Conservation (phyloP, 78 protist species). For the Chrysochromulina parva region DNA sequence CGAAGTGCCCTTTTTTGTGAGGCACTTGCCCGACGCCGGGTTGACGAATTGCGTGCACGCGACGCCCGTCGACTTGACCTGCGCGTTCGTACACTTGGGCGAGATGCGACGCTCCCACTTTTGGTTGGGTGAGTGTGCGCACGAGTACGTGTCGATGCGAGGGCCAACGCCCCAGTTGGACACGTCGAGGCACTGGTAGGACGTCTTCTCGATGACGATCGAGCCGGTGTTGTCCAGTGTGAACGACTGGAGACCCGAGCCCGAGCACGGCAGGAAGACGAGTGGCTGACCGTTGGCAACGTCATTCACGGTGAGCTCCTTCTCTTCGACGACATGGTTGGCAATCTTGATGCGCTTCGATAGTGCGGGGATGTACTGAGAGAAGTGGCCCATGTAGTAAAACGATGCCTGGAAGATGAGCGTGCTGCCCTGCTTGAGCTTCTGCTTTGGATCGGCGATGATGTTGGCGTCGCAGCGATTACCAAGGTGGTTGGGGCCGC, state of each 20-base stretch:
- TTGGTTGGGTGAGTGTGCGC: background rate
- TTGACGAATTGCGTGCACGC: background rate
- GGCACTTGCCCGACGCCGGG: background rate
- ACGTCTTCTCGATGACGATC: background rate
- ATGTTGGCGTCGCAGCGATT: conserved; percentile 4
- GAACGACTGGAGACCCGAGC: background rate
- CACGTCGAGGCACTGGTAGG: background rate
- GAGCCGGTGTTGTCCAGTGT: background rate
- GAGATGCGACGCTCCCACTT: background rate
- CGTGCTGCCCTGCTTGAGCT: background rate
- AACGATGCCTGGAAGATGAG: background rate
- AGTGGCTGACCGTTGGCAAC: background rate
- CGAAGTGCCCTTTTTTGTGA: background rate
- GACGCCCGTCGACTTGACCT: background rate
- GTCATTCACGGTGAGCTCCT: background rate
- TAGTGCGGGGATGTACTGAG: background rate
- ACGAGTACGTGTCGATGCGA: background rate
- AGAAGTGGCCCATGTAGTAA: background rate
- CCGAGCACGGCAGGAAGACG: background rate
- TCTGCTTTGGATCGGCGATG: background rate
- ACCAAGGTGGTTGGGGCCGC: conserved; percentile 45
- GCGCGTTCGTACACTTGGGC: background rate
- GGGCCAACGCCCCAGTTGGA: background rate
- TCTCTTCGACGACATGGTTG: background rate
- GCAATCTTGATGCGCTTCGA: background rate